Evolutionary conservation across 768 basidiomycete species (phyloP).

Genomic region (Cystofilobasidium macerans): DNA sequence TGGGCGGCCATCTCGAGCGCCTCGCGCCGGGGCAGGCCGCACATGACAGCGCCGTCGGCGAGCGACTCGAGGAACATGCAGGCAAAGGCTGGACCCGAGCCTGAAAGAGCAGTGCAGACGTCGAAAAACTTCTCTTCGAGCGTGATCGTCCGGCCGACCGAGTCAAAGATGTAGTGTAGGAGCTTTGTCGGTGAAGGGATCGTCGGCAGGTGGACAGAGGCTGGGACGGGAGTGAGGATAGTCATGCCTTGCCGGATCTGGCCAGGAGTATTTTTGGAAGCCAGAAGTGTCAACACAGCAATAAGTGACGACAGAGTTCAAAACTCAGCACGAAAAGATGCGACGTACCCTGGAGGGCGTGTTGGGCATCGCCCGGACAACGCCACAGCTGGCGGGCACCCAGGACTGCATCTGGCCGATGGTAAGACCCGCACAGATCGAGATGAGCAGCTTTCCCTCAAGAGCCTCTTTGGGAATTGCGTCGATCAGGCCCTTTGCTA

Average conservation of each 20-base stretch:
- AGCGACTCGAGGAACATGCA: constrained; percentile 95
- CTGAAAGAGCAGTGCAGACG: constrained; percentile 90
- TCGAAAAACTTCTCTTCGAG: constrained; percentile 98
- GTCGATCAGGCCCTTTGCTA: constrained; percentile 61
- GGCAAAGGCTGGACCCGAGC: constrained; percentile 93
- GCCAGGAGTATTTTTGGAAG: neutral
- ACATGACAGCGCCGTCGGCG: constrained; percentile 99
- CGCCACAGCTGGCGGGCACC: constrained; percentile 65
- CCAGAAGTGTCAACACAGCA: neutral
- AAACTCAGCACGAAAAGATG: neutral
- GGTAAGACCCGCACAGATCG: constrained; percentile 94
- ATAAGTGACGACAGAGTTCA: too few relatives aligned
- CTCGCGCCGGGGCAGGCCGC: constrained; percentile 89
- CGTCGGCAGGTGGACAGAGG: constrained; percentile 41
- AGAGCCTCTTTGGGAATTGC: constrained; percentile 58
- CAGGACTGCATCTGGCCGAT: constrained; percentile 64
- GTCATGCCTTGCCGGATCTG: constrained; percentile 99
- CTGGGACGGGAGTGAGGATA: constrained; percentile 61
- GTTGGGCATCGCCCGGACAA: constrained; percentile 96
- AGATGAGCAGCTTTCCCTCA: constrained; percentile 81
- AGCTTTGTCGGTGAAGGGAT: constrained; percentile 55
- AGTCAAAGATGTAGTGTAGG: constrained; percentile 87
- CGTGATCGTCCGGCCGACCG: constrained; percentile 89
- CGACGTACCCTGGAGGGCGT: constrained; percentile 77
- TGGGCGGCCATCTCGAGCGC: constrained; percentile 91